Percentiles rank a stretch among this genome's conserved stretches.
These are phyloP conservation scores for Millerago galiae DNA, from an alignment of 805 yeast species.

Conservation along the genomic window DNA sequence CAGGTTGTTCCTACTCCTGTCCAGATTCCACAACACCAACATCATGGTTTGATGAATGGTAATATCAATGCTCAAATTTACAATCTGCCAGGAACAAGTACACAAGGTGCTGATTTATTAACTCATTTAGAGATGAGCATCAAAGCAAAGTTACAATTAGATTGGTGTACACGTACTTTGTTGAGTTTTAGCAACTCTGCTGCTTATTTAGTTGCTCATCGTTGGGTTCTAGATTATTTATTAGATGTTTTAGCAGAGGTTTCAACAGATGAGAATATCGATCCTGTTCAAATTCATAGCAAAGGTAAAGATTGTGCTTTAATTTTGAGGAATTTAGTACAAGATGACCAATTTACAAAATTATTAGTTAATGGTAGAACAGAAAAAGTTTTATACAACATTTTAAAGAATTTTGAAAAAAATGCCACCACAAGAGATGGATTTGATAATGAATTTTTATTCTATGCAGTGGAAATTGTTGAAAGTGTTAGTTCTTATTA, in stretches of 20 bases:
- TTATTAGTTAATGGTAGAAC: constrained; percentile 47
- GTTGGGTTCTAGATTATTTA: constrained; percentile 22
- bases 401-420: constrained; percentile 29
- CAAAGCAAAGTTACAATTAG: constrained; percentile 17
- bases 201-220: constrained; percentile 14
- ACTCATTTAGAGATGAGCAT: constrained; percentile 21
- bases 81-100: constrained; percentile 17
- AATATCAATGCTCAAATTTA: constrained; percentile 3
- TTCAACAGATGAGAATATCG: not conserved
- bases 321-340: constrained; percentile 73
- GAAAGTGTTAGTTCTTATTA: constrained; percentile 81
- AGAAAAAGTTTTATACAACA: constrained; percentile 36
- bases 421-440: constrained; percentile 23
- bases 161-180: constrained; percentile 23
- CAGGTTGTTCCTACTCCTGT: constrained; percentile 12
- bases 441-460: constrained; percentile 48
- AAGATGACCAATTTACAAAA: constrained; percentile 79
- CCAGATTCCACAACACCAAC: constrained; percentile 9
- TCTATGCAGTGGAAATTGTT: constrained; percentile 68
- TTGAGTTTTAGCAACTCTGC: constrained; percentile 19
- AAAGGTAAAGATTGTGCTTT: constrained; percentile 28
- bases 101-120: constrained; percentile 19
- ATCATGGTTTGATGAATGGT: not conserved
- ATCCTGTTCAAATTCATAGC: not conserved
- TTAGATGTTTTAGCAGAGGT: constrained; percentile 11